A percentile compares a stretch with the other conserved stretches of the same genome.
Evolutionary conservation across 2,329 filamentous ascomycete species (phyloP).

Genomic region (Cytospora leucostoma): DNA sequence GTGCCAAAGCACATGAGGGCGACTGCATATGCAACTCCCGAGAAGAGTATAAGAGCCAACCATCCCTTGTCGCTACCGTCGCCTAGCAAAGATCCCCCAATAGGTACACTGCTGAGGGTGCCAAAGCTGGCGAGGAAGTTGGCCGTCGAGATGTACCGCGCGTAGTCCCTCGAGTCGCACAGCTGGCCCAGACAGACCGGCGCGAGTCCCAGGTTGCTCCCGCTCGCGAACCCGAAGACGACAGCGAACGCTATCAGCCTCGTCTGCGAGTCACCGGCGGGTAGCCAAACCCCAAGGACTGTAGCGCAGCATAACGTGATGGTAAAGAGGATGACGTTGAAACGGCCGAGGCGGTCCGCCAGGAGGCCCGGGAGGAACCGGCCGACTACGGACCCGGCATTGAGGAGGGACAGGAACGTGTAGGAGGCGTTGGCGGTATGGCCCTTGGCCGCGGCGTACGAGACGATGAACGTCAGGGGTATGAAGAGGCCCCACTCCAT

Average conservation of each 20-base stretch:
- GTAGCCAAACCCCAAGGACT: conserved; percentile 72
- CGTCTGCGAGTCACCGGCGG: conserved; percentile 51
- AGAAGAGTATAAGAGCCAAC: conserved; percentile 43
- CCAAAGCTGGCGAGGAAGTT: conserved; percentile 79
- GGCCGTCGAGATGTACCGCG: conserved; percentile 79
- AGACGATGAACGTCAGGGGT: conserved; percentile 75
- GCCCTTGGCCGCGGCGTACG: conserved; percentile 66
- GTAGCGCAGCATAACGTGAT: conserved; percentile 57
- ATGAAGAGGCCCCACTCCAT: conserved; percentile 72
- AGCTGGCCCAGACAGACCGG: conserved; percentile 82
- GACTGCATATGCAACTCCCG: conserved; percentile 39
- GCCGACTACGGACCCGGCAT: conserved; percentile 75
- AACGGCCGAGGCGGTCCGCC: conserved; percentile 75
- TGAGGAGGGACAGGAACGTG: conserved; percentile 77
- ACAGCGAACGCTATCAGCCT: conserved; percentile 68
- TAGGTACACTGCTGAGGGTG: conserved; percentile 51
- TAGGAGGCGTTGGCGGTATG: conserved; percentile 64
- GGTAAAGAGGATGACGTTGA: conserved; percentile 75
- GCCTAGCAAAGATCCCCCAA: conserved; percentile 44
- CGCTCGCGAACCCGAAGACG: conserved; percentile 77
- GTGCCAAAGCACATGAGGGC: conserved; percentile 38
- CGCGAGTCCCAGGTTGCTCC: conserved; percentile 74
- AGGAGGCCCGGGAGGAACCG: conserved; percentile 74
- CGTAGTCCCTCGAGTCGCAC: conserved; percentile 74
- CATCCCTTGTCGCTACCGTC: conserved; percentile 38